phyloP scores from a whole-genome alignment of 2,329 filamentous ascomycete genomes.

The Xylogone sp. region DNA sequence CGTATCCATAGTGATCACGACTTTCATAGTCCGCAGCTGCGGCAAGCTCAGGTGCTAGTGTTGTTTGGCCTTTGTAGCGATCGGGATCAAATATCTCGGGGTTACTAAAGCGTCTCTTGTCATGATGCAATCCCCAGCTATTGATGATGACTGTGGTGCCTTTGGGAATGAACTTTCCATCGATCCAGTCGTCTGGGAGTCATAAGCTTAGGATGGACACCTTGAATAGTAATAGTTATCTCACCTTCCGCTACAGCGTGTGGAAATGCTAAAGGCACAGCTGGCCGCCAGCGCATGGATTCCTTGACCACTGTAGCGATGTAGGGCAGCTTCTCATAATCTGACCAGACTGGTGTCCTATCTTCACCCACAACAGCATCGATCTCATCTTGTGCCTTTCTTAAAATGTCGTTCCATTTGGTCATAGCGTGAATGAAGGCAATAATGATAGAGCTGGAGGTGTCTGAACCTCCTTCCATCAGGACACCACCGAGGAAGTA shows the following conservation, averaged over 20 bases:
- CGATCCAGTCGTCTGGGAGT: background rate
- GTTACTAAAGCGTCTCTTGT: background rate
- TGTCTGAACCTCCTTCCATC: conserved; percentile 32
- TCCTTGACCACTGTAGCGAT: conserved; percentile 43
- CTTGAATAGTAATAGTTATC: too few relatives aligned
- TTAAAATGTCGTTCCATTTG: conserved; percentile 35
- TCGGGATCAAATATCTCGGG: conserved; percentile 3
- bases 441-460: conserved; percentile 27
- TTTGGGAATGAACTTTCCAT: conserved; percentile 2
- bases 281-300: conserved; percentile 32
- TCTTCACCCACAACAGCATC: conserved; percentile 42
- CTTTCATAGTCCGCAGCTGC: background rate
- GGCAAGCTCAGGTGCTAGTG: conserved; percentile 19
- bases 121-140: conserved; percentile 20
- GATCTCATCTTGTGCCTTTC: conserved; percentile 41
- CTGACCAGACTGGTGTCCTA: conserved; percentile 41
- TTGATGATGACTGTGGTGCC: conserved; percentile 2
- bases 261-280: too few relatives aligned
- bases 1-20: conserved; percentile 29
- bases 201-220: too few relatives aligned
- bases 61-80: background rate
- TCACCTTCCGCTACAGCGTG: too few relatives aligned
- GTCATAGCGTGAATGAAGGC: conserved; percentile 32
- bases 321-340: conserved; percentile 38
- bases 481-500: conserved; percentile 27